Evolutionary conservation across 306 rosid genomes (phyloP).

Genomic region (Cicer bijugum): DNA sequence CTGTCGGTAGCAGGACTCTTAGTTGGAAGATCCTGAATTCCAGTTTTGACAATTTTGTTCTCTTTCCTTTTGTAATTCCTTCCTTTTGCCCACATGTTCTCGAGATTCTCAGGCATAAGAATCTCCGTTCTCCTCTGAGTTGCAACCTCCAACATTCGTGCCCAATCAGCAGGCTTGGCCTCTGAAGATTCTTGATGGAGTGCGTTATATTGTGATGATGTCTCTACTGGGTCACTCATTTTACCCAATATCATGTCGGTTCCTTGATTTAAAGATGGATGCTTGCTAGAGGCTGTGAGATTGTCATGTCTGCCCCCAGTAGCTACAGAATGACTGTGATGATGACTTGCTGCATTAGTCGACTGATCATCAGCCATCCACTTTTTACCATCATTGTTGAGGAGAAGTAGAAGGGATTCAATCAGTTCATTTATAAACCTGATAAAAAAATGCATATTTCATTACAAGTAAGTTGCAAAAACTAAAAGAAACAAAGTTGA

Average conservation of each 20-base stretch:
- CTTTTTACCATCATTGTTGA: conserved; percentile 54
- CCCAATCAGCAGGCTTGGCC: conserved; percentile 77
- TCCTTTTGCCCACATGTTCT: conserved; percentile 99
- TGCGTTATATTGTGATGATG: conserved; percentile 41
- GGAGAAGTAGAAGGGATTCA: conserved; percentile 66
- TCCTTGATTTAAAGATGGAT: conserved; percentile 53
- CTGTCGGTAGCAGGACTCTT: conserved; percentile 50
- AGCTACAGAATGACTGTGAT: conserved; percentile 55
- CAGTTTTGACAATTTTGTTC: conserved; percentile 56
- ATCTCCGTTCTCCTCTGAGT: conserved; percentile 94
- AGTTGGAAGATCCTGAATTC: conserved; percentile 54
- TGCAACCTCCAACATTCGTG: conserved; percentile 73
- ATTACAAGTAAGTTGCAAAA: conserved; percentile 38
- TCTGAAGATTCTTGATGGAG: conserved; percentile 57
- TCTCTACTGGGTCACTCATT: conserved; percentile 50
- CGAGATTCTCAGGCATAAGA: conserved; percentile 97
- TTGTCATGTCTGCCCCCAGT: conserved; percentile 42
- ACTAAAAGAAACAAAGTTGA: conserved; percentile 9
- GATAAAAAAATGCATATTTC: conserved; percentile 44
- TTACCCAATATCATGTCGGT: conserved; percentile 51
- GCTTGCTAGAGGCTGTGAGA: conserved; percentile 48
- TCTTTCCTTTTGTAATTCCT: conserved; percentile 86
- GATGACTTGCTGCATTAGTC: conserved; percentile 50
- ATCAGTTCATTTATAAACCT: conserved; percentile 90
- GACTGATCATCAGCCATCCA: conserved; percentile 52